phyloP scores from a whole-genome alignment of 208 protist species.

The Crithidia fasciculata region DNA sequence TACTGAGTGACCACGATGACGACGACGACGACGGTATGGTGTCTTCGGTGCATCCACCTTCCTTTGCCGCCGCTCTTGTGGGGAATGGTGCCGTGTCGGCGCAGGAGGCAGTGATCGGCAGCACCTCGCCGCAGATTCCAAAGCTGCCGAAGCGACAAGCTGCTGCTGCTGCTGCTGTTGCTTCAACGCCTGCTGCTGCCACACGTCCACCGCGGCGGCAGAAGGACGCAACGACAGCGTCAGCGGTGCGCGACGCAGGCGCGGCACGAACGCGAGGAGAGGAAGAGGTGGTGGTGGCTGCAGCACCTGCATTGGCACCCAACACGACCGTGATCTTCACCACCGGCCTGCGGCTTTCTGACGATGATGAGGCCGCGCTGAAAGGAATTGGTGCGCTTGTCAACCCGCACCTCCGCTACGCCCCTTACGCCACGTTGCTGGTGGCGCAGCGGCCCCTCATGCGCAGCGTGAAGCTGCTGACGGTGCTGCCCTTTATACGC shows the following conservation, averaged over 20 bases:
- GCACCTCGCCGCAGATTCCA: not conserved
- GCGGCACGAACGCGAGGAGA: not conserved
- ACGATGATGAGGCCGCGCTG: slow-evolving; percentile 26
- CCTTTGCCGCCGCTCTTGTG: not conserved
- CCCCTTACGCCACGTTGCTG: slow-evolving; percentile 39
- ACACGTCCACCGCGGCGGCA: not conserved
- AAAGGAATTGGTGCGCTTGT: slow-evolving; percentile 43
- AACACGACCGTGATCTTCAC: slow-evolving; percentile 54
- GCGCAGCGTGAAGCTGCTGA: slow-evolving; percentile 82
- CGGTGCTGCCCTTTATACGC: slow-evolving; percentile 59
- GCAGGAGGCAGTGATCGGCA: not conserved
- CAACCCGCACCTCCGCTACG: slow-evolving; percentile 55
- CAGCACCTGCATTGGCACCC: not conserved
- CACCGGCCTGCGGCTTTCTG: slow-evolving; percentile 59
- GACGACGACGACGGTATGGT: slow-evolving; percentile 3
- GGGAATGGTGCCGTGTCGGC: not conserved
- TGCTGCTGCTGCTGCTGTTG: not conserved
- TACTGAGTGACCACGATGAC: slow-evolving; percentile 16
- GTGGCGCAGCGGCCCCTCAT: slow-evolving; percentile 61
- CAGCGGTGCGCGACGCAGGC: not conserved
- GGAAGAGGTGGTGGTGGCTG: not conserved
- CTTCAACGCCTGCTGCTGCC: not conserved
- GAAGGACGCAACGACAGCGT: not conserved
- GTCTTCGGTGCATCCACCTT: not conserved
- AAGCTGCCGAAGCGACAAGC: not conserved